These are phyloP conservation scores for Kwoniella mangroviensis DNA, from an alignment of 768 basidiomycete genomes.

Conservation along the genomic window DNA sequence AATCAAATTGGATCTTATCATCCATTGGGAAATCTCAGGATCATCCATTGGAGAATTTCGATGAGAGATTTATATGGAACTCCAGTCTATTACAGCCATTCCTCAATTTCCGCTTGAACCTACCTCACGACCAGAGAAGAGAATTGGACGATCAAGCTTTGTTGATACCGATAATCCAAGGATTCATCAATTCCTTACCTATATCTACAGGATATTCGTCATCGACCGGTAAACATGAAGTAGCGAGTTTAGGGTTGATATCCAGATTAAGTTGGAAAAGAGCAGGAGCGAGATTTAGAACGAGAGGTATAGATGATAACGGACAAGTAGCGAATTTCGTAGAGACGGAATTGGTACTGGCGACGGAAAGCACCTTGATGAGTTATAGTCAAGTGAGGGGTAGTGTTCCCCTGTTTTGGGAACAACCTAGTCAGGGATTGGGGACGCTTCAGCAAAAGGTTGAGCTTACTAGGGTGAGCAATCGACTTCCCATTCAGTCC, in stretches of 20 bases:
- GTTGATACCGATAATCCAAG: slow-evolving; percentile 89
- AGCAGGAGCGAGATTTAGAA: slow-evolving; percentile 96
- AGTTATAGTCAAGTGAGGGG: slow-evolving; percentile 95
- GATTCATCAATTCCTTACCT: slow-evolving; percentile 82
- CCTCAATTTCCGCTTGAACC: slow-evolving; percentile 80
- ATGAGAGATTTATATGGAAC: slow-evolving; percentile 78
- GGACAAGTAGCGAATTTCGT: slow-evolving; percentile 95
- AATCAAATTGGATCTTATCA: slow-evolving; percentile 67
- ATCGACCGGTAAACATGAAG: slow-evolving; percentile 74
- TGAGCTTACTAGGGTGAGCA: slow-evolving; percentile 66
- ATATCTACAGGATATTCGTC: slow-evolving; percentile 62
- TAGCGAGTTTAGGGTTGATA: slow-evolving; percentile 75
- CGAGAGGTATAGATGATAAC: slow-evolving; percentile 91
- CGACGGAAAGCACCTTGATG: slow-evolving; percentile 81
- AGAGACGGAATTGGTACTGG: slow-evolving; percentile 92
- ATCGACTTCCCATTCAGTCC: background rate
- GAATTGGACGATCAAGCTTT: slow-evolving; percentile 67
- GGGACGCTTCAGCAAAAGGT: slow-evolving; percentile 94
- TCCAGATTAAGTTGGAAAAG: slow-evolving; percentile 91
- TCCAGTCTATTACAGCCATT: slow-evolving; percentile 84
- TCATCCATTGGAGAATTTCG: slow-evolving; percentile 48
- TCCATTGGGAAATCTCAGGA: slow-evolving; percentile 38
- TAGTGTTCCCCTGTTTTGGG: slow-evolving; percentile 97
- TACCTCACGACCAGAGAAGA: slow-evolving; percentile 70
- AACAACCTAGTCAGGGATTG: slow-evolving; percentile 78